These are phyloP conservation scores for Physcomitrellopsis africana DNA, from an alignment of 225 moss, liverwort and hornwort species.

Conservation along the genomic window DNA sequence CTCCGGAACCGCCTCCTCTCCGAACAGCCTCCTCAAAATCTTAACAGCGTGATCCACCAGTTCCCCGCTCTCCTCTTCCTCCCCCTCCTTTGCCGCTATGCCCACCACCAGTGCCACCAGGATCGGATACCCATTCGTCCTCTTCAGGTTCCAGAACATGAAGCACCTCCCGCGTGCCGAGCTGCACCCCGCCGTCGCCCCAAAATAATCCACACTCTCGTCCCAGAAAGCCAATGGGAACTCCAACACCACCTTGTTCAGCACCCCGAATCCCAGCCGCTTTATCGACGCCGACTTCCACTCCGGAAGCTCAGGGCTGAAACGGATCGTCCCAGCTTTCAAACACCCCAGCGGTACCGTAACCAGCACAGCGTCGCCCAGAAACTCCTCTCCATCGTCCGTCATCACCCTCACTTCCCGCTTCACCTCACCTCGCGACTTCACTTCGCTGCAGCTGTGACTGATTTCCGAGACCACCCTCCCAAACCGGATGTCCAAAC, in stretches of 20 bases:
- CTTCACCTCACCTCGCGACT: constrained; percentile 38
- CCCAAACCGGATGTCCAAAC: constrained; percentile 54
- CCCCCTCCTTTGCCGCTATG: constrained; percentile 51
- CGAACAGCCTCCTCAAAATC: constrained; percentile 55
- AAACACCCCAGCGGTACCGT: constrained; percentile 67
- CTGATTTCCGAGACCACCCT: constrained; percentile 50
- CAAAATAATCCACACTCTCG: constrained; percentile 71
- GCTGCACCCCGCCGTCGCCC: constrained; percentile 58
- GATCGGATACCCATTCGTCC: constrained; percentile 60
- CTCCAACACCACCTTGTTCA: constrained; percentile 70
- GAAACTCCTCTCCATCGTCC: constrained; percentile 53
- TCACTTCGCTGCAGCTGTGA: constrained; percentile 43
- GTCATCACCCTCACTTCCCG: constrained; percentile 53
- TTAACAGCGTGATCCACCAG: constrained; percentile 55
- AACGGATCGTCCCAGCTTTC: constrained; percentile 53
- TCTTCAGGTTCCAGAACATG: constrained; percentile 72
- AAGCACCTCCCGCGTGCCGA: constrained; percentile 62
- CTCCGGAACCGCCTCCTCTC: constrained; percentile 56
- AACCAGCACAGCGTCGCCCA: constrained; percentile 59
- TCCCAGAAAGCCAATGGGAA: constrained; percentile 65
- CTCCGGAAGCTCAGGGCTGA: constrained; percentile 56
- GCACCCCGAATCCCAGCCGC: constrained; percentile 62
- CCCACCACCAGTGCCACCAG: constrained; percentile 68
- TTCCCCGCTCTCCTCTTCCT: constrained; percentile 39
- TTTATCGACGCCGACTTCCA: constrained; percentile 68